These are phyloP conservation scores for Piloderma croceum DNA, from an alignment of 768 basidiomycete species.

Conservation along the genomic window DNA sequence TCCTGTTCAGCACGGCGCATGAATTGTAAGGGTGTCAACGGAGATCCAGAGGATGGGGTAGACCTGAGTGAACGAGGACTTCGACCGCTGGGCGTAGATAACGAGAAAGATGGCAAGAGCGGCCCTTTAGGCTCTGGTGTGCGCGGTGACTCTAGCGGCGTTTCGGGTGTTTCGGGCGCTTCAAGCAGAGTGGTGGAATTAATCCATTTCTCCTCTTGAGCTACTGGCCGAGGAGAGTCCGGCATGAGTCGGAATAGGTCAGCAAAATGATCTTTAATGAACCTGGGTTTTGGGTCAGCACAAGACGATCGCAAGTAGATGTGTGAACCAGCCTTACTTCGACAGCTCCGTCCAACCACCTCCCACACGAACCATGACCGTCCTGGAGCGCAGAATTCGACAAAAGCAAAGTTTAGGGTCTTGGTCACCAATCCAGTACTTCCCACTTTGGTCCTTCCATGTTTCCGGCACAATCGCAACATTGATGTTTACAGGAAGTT, in stretches of 20 bases:
- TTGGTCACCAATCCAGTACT: conserved; percentile 93
- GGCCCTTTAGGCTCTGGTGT: conserved; percentile 64
- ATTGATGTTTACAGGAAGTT: conserved; percentile 78
- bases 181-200: conserved; percentile 69
- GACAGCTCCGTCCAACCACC: conserved; percentile 93
- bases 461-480: conserved; percentile 75
- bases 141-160: conserved; percentile 39
- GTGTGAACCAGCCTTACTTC: conserved; percentile 60
- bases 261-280: conserved; percentile 82
- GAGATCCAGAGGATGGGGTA: conserved; percentile 62
- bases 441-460: conserved; percentile 91
- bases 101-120: conserved; percentile 60
- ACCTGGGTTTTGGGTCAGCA: conserved; percentile 40
- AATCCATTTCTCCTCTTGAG: conserved; percentile 76
- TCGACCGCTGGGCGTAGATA: conserved; percentile 43
- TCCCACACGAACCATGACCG: conserved; percentile 94
- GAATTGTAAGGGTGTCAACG: conserved; percentile 78
- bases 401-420: conserved; percentile 90
- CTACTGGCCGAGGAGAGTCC: conserved; percentile 45
- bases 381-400: conserved; percentile 83
- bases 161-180: conserved; percentile 34
- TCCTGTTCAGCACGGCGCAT: conserved; percentile 73
- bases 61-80: conserved; percentile 44
- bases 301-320: neutral
- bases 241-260: conserved; percentile 72